Conservation (phyloP, 2,329 filamentous ascomycete species). For the Amesomyces nigricolor region DNA sequence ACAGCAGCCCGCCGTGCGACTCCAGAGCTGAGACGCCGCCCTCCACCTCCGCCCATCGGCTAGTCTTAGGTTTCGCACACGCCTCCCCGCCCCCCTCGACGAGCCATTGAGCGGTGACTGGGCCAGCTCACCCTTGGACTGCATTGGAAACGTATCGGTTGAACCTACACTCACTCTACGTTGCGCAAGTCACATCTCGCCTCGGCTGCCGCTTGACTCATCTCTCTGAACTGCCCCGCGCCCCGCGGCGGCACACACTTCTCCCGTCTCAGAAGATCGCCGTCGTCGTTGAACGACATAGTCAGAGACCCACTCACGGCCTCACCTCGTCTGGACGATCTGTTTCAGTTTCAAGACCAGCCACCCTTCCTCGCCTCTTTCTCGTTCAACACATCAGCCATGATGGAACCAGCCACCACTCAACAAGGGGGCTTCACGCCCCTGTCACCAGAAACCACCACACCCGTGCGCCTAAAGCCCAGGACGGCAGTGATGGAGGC, state of each 20-base stretch:
- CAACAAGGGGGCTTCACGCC: slow-evolving; percentile 20
- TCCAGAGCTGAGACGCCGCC: not conserved
- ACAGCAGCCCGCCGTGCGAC: slow-evolving; percentile 3
- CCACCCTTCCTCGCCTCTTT: not conserved
- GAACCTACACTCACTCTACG: slow-evolving; percentile 1
- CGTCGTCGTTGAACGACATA: not conserved
- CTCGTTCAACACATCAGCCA: not conserved
- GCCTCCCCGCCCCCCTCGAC: not conserved
- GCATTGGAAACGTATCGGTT: not conserved
- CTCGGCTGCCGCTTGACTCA: not conserved
- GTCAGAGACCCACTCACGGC: not conserved
- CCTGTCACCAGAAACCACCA: slow-evolving; percentile 6
- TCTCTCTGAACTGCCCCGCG: not conserved
- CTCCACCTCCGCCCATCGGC: slow-evolving; percentile 10
- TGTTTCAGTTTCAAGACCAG: not conserved
- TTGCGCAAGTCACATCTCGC: not conserved
- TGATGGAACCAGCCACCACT: slow-evolving; percentile 24
- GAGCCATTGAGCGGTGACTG: slow-evolving; percentile 14
- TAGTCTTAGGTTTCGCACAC: not conserved
- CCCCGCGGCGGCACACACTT: no score
- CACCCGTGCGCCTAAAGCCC: slow-evolving; percentile 17
- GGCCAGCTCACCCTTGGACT: not conserved
- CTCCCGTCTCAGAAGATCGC: no score
- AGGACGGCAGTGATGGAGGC: slow-evolving; percentile 55
- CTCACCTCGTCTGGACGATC: not conserved